A percentile compares a stretch with the other conserved stretches of the same genome.
Conservation (phyloP, 2,329 filamentous ascomycete species). For the Didymella arachidicola region DNA sequence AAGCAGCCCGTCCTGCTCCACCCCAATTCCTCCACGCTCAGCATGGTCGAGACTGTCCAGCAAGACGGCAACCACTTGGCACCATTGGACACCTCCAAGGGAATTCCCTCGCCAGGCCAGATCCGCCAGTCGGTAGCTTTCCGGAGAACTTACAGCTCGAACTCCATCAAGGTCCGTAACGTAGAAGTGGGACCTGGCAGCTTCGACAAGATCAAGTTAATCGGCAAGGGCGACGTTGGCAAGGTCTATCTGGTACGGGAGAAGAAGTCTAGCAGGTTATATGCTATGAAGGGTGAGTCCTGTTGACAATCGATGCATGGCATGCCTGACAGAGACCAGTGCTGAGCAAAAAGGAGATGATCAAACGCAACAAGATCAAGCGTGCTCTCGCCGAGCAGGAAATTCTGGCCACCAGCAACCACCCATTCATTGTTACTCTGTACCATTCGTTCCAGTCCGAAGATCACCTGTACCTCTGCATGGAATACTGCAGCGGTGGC, state of each 20-base stretch:
- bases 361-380: slow-evolving; percentile 99
- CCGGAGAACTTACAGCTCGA: slow-evolving; percentile 95
- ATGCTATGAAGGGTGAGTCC: slow-evolving; percentile 93
- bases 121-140: slow-evolving; percentile 76
- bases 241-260: slow-evolving; percentile 98
- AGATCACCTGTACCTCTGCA: slow-evolving; percentile 98
- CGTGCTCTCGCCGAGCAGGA: slow-evolving; percentile 96
- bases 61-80: slow-evolving; percentile 39
- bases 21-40: slow-evolving; percentile 61
- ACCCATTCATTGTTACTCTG: slow-evolving; percentile 97
- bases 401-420: slow-evolving; percentile 97
- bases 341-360: slow-evolving; percentile 99
- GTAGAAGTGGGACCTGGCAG: slow-evolving; percentile 95
- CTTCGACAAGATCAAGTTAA: slow-evolving; percentile 99
- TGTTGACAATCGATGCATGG: background rate
- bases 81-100: slow-evolving; percentile 51
- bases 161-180: slow-evolving; percentile 97
- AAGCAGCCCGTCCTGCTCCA: slow-evolving; percentile 77
- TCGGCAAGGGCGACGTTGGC: slow-evolving; percentile 97
- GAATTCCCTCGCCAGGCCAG: slow-evolving; percentile 72
- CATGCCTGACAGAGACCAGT: slow-evolving; percentile 64
- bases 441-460: slow-evolving; percentile 99
- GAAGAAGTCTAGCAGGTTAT: slow-evolving; percentile 94
- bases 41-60: slow-evolving; percentile 60
- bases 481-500: slow-evolving; percentile 99